Conservation (phyloP, 768 basidiomycete species). For the Mycena amicta region DNA sequence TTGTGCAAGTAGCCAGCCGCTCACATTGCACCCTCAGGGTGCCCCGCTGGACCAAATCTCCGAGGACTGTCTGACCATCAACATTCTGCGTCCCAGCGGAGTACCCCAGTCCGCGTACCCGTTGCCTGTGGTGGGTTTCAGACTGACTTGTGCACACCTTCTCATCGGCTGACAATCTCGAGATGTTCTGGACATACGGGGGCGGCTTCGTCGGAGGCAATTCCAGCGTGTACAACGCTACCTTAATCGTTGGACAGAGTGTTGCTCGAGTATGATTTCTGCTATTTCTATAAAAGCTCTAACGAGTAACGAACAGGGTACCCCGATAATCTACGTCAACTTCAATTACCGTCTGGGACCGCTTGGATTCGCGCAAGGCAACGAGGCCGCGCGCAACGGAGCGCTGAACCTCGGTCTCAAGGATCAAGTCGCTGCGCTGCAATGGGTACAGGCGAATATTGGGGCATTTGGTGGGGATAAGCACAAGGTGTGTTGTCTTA, state of each 20-base stretch:
- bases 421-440: conserved; percentile 41
- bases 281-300: neutral
- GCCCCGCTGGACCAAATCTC: conserved; percentile 40
- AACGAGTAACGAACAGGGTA: conserved; percentile 30
- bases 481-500: conserved; percentile 31
- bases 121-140: conserved; percentile 41
- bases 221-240: conserved; percentile 34
- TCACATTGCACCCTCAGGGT: conserved; percentile 25
- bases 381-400: conserved; percentile 36
- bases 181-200: conserved; percentile 47
- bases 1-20: neutral
- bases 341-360: conserved; percentile 47
- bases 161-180: neutral
- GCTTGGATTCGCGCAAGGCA: conserved; percentile 47
- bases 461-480: conserved; percentile 55
- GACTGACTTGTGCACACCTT: neutral
- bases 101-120: conserved; percentile 24
- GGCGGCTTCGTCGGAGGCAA: conserved; percentile 35
- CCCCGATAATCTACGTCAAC: conserved; percentile 46
- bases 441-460: conserved; percentile 58
- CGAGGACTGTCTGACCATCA: conserved; percentile 64
- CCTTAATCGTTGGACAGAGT: conserved; percentile 38
- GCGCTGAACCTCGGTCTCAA: conserved; percentile 42
- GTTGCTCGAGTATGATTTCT: conserved; percentile 33
- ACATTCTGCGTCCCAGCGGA: conserved; percentile 55